Conservation (phyloP, 2,329 filamentous ascomycete genomes). For the Paraconiothyrium sp. region DNA sequence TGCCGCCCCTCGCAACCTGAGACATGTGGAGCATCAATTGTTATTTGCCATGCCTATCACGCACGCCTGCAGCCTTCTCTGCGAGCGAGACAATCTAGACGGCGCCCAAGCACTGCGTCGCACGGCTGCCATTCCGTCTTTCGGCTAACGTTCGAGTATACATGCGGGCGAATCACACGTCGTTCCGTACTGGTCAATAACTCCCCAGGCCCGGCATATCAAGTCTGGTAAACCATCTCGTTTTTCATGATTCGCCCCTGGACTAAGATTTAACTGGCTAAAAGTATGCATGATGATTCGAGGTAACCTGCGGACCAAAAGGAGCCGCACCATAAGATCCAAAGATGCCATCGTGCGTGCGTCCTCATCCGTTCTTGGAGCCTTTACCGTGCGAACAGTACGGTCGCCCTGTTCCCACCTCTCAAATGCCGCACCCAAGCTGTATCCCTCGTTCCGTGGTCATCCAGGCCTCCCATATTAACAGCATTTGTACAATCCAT, state of each 20-base stretch:
- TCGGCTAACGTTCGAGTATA: background rate
- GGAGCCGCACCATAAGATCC: background rate
- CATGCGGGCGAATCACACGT: background rate
- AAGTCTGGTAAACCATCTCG: conserved; percentile 2
- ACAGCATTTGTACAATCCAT: conserved; percentile 17
- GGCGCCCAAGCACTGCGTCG: background rate
- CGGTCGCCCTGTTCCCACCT: background rate
- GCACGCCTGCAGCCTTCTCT: background rate
- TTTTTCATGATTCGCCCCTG: background rate
- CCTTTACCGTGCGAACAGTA: background rate
- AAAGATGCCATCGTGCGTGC: background rate
- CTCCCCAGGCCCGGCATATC: background rate
- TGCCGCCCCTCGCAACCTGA: background rate
- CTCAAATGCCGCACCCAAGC: background rate
- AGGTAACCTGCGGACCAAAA: background rate
- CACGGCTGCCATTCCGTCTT: conserved; percentile 2
- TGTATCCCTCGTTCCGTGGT: background rate
- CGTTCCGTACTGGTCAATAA: background rate
- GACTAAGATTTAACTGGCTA: background rate
- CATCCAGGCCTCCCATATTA: background rate
- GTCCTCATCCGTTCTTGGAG: background rate
- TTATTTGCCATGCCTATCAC: background rate
- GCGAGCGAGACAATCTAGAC: background rate
- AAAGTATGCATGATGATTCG: background rate
- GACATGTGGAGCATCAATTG: background rate